Percentiles rank a stretch among this genome's conserved stretches.
Conservation (phyloP, 495 filamentous ascomycete genomes). For the Penicillium alfredii region DNA sequence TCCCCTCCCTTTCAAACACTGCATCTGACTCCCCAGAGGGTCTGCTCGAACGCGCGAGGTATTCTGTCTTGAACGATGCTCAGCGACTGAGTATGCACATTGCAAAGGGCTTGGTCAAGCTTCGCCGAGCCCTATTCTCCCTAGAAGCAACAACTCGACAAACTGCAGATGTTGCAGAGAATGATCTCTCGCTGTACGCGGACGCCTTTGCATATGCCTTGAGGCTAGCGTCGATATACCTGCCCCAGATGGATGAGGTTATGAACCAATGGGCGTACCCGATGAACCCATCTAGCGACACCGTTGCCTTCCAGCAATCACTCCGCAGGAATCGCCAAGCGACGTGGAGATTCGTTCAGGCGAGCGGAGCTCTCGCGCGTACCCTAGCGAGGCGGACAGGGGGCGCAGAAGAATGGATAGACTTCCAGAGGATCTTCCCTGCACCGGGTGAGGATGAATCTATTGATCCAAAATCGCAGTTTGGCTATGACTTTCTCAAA, state of each 20-base stretch:
- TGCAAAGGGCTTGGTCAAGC: constrained; percentile 49
- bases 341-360: constrained; percentile 61
- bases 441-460: constrained; percentile 43
- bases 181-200: constrained; percentile 29
- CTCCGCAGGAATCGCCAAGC: constrained; percentile 53
- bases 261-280: constrained; percentile 55
- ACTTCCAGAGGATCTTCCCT: constrained; percentile 40
- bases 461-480: constrained; percentile 40
- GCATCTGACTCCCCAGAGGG: constrained; percentile 19
- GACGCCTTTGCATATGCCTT: constrained; percentile 44
- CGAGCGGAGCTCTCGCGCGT: constrained; percentile 54
- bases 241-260: constrained; percentile 52
- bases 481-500: constrained; percentile 60
- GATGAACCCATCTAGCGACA: constrained; percentile 46
- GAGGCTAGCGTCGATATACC: constrained; percentile 40
- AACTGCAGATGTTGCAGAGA: constrained; percentile 13
- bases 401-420: constrained; percentile 15
- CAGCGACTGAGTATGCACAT: constrained; percentile 50
- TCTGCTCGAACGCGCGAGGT: constrained; percentile 35
- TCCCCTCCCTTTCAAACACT: constrained; percentile 30
- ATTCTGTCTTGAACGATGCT: constrained; percentile 42
- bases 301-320: constrained; percentile 49
- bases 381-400: constrained; percentile 43
- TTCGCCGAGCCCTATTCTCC: constrained; percentile 54
- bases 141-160: constrained; percentile 33